Evolutionary conservation across 768 basidiomycete genomes (phyloP).

Genomic region (Leccinum subtestaceum): DNA sequence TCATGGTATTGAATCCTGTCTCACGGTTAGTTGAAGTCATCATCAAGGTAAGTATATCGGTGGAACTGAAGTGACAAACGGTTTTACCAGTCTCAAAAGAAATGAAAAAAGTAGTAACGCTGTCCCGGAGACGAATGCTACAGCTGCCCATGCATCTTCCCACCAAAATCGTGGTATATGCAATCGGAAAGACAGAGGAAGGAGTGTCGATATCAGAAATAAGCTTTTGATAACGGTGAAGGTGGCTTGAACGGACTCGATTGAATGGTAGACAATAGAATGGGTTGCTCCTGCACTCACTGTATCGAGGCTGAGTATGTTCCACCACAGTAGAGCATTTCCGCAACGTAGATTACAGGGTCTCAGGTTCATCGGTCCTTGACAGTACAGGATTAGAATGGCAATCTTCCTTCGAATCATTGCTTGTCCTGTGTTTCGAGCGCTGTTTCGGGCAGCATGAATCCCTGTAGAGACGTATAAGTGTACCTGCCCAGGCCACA

Average conservation of each 20-base stretch:
- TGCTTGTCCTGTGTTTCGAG: too few relatives aligned
- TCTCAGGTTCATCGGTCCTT: too few relatives aligned
- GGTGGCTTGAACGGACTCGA: conserved; percentile 1
- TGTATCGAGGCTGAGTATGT: too few relatives aligned
- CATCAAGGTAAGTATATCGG: neutral
- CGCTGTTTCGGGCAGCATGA: too few relatives aligned
- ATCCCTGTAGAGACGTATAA: too few relatives aligned
- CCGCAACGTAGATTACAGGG: too few relatives aligned
- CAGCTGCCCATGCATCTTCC: conserved; percentile 5
- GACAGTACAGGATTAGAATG: too few relatives aligned
- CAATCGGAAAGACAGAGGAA: conserved; percentile 14
- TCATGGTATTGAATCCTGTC: neutral
- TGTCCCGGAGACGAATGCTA: neutral
- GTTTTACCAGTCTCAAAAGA: neutral
- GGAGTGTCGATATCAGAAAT: conserved; percentile 7
- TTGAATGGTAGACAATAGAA: neutral
- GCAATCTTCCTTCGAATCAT: too few relatives aligned
- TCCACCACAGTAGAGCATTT: too few relatives aligned
- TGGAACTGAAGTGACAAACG: neutral
- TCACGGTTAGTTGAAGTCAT: neutral
- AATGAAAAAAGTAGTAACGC: neutral
- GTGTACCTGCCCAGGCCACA: too few relatives aligned
- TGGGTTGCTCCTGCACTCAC: neutral
- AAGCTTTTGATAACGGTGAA: conserved; percentile 3
- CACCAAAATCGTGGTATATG: conserved; percentile 21